Evolutionary conservation across 2,329 filamentous ascomycete species (phyloP).

Genomic region (Orbilia blumenaviensis): DNA sequence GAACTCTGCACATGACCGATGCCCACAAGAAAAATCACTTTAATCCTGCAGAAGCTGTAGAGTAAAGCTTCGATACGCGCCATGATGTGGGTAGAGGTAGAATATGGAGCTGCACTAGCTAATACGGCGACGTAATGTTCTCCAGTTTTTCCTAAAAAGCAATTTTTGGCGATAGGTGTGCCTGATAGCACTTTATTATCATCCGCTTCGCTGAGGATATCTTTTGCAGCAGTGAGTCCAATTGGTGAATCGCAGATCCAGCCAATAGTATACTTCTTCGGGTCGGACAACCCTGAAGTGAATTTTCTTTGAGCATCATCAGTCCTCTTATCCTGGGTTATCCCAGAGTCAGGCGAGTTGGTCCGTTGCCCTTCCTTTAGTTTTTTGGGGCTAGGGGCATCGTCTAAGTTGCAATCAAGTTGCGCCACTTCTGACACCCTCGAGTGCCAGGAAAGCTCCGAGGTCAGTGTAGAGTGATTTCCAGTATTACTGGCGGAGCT

Average conservation of each 20-base stretch:
- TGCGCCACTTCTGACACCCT: neutral
- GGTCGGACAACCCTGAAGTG: neutral
- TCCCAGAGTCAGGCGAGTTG: neutral
- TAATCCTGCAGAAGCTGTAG: conserved; percentile 10
- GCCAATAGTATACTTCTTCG: conserved; percentile 58
- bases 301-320: neutral
- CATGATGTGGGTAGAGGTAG: conserved; percentile 6
- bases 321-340: neutral
- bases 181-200: conserved; percentile 47
- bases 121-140: conserved; percentile 26
- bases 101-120: neutral
- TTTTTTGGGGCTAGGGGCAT: neutral
- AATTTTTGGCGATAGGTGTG: conserved; percentile 5
- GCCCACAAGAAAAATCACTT: conserved; percentile 14
- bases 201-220: conserved; percentile 59
- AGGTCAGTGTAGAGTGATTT: neutral
- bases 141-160: conserved; percentile 11
- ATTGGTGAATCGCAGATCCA: conserved; percentile 59
- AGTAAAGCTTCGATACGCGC: neutral
- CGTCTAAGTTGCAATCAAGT: neutral
- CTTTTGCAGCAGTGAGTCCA: conserved; percentile 58
- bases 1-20: neutral
- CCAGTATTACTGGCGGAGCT: neutral
- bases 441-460: neutral
- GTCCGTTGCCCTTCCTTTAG: neutral